These are phyloP conservation scores for Suhomyces canberraensis DNA, from an alignment of 805 yeast genomes.

Conservation along the genomic window DNA sequence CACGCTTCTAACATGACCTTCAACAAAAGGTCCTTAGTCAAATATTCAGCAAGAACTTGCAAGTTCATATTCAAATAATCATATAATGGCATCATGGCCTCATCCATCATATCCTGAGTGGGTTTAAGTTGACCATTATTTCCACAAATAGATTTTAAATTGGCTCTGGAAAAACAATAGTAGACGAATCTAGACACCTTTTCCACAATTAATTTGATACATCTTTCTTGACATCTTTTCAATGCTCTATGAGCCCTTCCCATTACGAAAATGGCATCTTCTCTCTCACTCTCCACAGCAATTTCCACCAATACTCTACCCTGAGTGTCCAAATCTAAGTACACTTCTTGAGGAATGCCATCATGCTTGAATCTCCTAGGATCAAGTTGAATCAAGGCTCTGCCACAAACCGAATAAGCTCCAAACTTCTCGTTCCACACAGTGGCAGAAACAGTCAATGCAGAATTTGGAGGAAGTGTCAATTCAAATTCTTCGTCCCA, in stretches of 20 bases:
- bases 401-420: constrained; percentile 63
- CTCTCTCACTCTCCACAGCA: constrained; percentile 74
- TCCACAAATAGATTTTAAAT: constrained; percentile 57
- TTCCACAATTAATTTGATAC: constrained; percentile 66
- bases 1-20: constrained; percentile 78
- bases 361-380: constrained; percentile 62
- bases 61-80: constrained; percentile 71
- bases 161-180: constrained; percentile 53
- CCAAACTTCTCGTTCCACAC: constrained; percentile 67
- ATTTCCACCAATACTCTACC: constrained; percentile 67
- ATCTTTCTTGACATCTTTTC: constrained; percentile 60
- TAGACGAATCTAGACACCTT: constrained; percentile 66
- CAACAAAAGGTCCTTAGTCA: constrained; percentile 53
- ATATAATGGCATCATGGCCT: constrained; percentile 69
- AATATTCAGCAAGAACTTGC: constrained; percentile 54
- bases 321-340: constrained; percentile 59
- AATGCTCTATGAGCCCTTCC: constrained; percentile 72
- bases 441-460: constrained; percentile 52
- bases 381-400: constrained; percentile 57
- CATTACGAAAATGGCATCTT: constrained; percentile 77
- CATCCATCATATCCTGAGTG: constrained; percentile 49
- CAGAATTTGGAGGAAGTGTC: constrained; percentile 35
- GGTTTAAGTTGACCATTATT: constrained; percentile 42
- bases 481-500: constrained; percentile 88
- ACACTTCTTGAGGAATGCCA: constrained; percentile 61